A percentile compares a stretch with the other conserved stretches of the same genome.
Evolutionary conservation across 208 protist genomes (phyloP).

Genomic region (Phytomonas sp.): DNA sequence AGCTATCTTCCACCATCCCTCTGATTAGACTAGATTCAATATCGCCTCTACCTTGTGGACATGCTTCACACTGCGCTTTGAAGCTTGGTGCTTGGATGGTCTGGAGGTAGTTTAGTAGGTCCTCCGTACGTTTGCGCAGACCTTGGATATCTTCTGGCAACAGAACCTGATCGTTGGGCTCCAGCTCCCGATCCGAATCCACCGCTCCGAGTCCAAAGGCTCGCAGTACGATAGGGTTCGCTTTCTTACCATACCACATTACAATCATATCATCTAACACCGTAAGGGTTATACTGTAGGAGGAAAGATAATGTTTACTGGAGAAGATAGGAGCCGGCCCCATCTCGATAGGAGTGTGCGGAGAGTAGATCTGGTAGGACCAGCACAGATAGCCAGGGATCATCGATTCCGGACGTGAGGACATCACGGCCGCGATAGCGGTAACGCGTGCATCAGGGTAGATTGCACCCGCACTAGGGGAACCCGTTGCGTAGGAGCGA

Average conservation of each 20-base stretch:
- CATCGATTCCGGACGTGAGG: constrained; percentile 47
- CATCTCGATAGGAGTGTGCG: constrained; percentile 32
- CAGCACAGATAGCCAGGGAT: constrained; percentile 62
- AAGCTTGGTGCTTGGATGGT: constrained; percentile 27
- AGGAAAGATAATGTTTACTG: constrained; percentile 41
- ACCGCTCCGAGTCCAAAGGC: constrained; percentile 32
- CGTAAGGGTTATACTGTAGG: constrained; percentile 54
- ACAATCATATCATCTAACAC: constrained; percentile 50
- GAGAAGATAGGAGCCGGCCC: constrained; percentile 50
- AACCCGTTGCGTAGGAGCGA: constrained; percentile 39
- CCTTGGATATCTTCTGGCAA: constrained; percentile 40
- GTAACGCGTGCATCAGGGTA: constrained; percentile 63
- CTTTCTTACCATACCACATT: constrained; percentile 61
- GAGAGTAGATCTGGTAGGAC: constrained; percentile 61
- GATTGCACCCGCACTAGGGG: constrained; percentile 31
- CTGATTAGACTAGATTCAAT: constrained; percentile 59
- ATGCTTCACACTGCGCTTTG: constrained; percentile 27
- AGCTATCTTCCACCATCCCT: constrained; percentile 65
- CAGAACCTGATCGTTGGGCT: constrained; percentile 11
- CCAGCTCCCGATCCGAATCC: constrained; percentile 11
- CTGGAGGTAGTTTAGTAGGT: constrained; percentile 35
- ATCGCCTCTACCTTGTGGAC: constrained; percentile 37
- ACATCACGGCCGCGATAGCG: constrained; percentile 67
- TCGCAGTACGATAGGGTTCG: constrained; percentile 27
- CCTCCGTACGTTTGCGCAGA: constrained; percentile 47